Percentiles rank a stretch among this genome's conserved stretches.
phyloP scores from a whole-genome alignment of 495 filamentous ascomycete genomes.

The Penicillium riverlandense region DNA sequence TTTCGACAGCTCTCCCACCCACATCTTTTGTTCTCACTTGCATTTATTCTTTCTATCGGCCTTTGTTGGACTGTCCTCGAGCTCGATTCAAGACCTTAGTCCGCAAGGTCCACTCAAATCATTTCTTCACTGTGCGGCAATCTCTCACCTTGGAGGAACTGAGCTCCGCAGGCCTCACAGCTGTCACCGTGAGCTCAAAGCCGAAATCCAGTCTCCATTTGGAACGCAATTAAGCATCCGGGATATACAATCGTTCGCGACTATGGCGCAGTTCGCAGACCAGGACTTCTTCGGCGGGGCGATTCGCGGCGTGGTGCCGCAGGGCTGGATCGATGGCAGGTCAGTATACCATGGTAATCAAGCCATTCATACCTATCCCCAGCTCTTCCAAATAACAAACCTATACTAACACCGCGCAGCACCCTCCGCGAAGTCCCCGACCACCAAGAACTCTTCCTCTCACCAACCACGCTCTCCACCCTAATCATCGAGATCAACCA shows the following conservation, averaged over 20 bases:
- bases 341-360: constrained; percentile 26
- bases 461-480: constrained; percentile 64
- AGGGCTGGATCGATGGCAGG: constrained; percentile 76
- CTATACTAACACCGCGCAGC: constrained; percentile 34
- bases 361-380: too few species aligned
- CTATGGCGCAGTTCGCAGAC: constrained; percentile 43
- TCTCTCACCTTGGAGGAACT: too few species aligned
- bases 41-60: not conserved
- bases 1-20: too few species aligned
- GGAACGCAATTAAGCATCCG: too few species aligned
- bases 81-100: too few species aligned
- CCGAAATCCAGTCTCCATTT: too few species aligned
- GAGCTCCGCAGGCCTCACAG: too few species aligned
- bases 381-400: too few species aligned
- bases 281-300: constrained; percentile 76
- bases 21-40: not conserved
- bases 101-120: too few species aligned
- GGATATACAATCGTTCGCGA: not conserved
- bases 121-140: too few species aligned
- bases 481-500: constrained; percentile 87
- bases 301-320: constrained; percentile 63
- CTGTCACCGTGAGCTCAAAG: too few species aligned
- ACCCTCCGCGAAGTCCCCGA: constrained; percentile 84
- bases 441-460: constrained; percentile 91
- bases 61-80: too few species aligned